Evolutionary conservation across 768 basidiomycete genomes (phyloP), one percentile per base, ranked within the genome.

Genomic region (Termitomyces sp.): DNA sequence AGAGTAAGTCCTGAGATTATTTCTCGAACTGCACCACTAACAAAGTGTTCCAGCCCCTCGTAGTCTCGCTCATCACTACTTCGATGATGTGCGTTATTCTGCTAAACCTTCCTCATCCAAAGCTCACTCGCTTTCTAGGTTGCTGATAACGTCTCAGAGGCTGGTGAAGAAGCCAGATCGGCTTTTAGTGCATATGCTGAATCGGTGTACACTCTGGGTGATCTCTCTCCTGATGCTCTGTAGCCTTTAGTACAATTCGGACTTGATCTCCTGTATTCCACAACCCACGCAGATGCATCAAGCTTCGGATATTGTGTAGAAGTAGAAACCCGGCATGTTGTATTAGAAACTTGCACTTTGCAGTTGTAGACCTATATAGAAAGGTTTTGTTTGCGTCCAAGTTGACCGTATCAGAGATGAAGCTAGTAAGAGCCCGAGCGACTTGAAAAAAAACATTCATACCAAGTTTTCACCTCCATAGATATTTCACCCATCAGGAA

Each of bases 1-100:
- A 90, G 66, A 98, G 95, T 92, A 72, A 71, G 91, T 79, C 11
- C 9, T 59, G 32, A 49, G 46, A 4, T 24, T 28, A 28, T 22
- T 16, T 57, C 22, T 24, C 2, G 12, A 48, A 53, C 35, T 63
- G 50, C 4, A 32, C 48, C 45, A 52, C 62, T 58, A 63, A 65
- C 32, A 32, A 28, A 46, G 57, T 13, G 65, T 52, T 51, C 50
- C 69, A 95, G 94, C 95, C 15, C 95, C 95, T 57, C 83, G 94
- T 65, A 90, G 90, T 66, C 79, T 94, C 51, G 90, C 92, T 20
- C 80, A 88, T 66, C 94, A 96, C 71, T 99, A 96, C 79, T 98
- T 99, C 74, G 94, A 96, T 73, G 94, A 96, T 75, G 96, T 92
- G 60, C 64, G 89, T 78, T 32, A 33, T 53, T 45, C 62, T 13